phyloP scores from a whole-genome alignment of 305 asterid species.

The Fraxinus floribunda region DNA sequence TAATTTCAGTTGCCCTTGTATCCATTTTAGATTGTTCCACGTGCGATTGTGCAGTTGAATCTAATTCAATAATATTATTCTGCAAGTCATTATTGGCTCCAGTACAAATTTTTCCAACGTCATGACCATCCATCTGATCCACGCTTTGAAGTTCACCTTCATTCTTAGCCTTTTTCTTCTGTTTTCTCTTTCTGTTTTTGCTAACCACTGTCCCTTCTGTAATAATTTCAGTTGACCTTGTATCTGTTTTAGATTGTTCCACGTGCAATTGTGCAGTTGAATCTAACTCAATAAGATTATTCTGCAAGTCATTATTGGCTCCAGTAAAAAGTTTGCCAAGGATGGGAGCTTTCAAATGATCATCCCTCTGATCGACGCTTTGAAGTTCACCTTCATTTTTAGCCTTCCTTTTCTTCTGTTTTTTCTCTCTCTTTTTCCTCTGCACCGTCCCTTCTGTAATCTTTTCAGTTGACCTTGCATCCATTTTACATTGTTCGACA shows the following conservation, averaged over 20 bases:
- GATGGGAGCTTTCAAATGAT: conserved; percentile 15
- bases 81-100: neutral
- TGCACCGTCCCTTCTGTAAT: too few relatives aligned
- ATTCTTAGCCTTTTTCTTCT: conserved; percentile 23
- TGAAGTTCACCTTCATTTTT: conserved; percentile 14
- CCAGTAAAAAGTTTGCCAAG: conserved; percentile 10
- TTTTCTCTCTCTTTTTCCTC: too few relatives aligned
- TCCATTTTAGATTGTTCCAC: conserved; percentile 25
- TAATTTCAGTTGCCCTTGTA: neutral
- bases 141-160: conserved; percentile 25
- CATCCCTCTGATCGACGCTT: conserved; percentile 34
- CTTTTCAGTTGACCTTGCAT: too few relatives aligned
- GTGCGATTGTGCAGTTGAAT: conserved; percentile 23
- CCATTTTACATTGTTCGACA: too few relatives aligned
- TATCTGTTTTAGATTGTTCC: conserved; percentile 19
- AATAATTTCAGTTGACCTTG: conserved; percentile 23
- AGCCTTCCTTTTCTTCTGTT: conserved; percentile 20
- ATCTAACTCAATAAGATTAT: conserved; percentile 22
- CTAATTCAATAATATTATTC: conserved; percentile 20
- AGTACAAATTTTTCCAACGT: neutral
- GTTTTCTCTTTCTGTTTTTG: conserved; percentile 27
- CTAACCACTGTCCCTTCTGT: conserved; percentile 26
- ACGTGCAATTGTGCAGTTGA: conserved; percentile 19
- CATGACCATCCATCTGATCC: conserved; percentile 9
- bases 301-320: conserved; percentile 20